Percentiles rank a stretch among this genome's conserved stretches.
These are phyloP conservation scores for Lachnellula willkommii DNA, from an alignment of 2,329 filamentous ascomycete species.

Conservation along the genomic window DNA sequence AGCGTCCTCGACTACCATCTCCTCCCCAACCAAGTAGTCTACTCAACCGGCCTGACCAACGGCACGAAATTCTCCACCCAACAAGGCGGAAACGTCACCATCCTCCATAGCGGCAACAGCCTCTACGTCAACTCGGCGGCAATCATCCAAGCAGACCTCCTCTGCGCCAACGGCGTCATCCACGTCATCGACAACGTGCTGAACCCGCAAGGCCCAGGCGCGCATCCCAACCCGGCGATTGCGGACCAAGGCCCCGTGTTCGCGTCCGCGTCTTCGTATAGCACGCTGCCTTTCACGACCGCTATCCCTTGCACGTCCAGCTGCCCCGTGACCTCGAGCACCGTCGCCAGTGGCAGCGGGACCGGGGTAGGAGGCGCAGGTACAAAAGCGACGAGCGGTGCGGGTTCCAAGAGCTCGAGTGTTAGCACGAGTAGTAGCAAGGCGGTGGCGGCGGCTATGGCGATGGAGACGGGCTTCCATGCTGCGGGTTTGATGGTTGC, in stretches of 20 bases:
- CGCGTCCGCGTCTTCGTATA: conserved; percentile 21
- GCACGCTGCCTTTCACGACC: conserved; percentile 35
- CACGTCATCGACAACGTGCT: conserved; percentile 39
- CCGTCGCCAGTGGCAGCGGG: background rate
- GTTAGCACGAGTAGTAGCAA: conserved; percentile 13
- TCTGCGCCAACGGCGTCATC: conserved; percentile 32
- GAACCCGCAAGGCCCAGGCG: conserved; percentile 37
- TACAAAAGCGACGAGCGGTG: conserved; percentile 19
- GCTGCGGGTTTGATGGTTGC: conserved; percentile 15
- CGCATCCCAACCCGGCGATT: conserved; percentile 35
- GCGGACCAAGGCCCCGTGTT: conserved; percentile 34
- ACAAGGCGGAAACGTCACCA: conserved; percentile 31
- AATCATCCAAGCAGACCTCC: conserved; percentile 33
- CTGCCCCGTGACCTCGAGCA: conserved; percentile 26
- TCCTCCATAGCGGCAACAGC: conserved; percentile 33
- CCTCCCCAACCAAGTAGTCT: conserved; percentile 26
- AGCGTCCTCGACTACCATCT: conserved; percentile 34
- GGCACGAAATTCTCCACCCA: conserved; percentile 28
- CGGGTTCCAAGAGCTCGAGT: conserved; percentile 17
- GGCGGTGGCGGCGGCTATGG: conserved; percentile 8
- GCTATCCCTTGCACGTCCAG: conserved; percentile 38
- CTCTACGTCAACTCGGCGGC: conserved; percentile 37
- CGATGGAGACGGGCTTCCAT: conserved; percentile 17
- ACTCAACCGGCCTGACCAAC: conserved; percentile 31
- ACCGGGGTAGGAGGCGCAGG: background rate